Percentiles rank a stretch among this genome's conserved stretches.
Conservation (phyloP, 345 rosid genomes). For the Camelina laxa region DNA sequence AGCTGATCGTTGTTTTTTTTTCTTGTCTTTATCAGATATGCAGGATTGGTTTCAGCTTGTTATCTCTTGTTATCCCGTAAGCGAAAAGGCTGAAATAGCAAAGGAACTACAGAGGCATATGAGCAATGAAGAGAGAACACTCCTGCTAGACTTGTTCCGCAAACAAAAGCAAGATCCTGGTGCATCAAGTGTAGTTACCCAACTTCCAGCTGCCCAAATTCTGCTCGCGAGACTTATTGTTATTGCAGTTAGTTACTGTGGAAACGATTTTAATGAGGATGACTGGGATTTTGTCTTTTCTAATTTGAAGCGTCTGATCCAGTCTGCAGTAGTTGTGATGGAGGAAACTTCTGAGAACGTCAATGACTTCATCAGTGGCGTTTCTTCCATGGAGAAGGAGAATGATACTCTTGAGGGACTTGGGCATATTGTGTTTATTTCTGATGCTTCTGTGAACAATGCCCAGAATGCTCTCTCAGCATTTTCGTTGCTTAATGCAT, state of each 20-base stretch:
- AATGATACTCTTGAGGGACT: conserved; percentile 56
- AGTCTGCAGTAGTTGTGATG: conserved; percentile 87
- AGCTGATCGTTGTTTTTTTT: conserved; percentile 36
- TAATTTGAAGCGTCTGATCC: conserved; percentile 71
- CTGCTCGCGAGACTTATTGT: conserved; percentile 70
- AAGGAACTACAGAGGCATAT: conserved; percentile 61
- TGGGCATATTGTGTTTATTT: conserved; percentile 54
- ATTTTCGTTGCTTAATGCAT: conserved; percentile 57
- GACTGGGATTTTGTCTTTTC: conserved; percentile 87
- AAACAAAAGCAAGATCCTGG: conserved; percentile 67
- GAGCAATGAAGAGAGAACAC: conserved; percentile 61
- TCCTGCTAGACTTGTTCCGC: conserved; percentile 74
- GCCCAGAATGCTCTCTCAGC: conserved; percentile 75
- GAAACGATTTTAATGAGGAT: conserved; percentile 73
- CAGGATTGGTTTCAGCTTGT: conserved; percentile 87
- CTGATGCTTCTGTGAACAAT: conserved; percentile 57
- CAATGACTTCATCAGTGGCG: conserved; percentile 55
- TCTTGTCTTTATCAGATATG: conserved; percentile 57
- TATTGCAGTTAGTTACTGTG: conserved; percentile 81
- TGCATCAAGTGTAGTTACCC: conserved; percentile 48
- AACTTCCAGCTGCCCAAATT: conserved; percentile 58
- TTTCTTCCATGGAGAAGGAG: conserved; percentile 49
- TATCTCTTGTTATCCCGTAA: conserved; percentile 80
- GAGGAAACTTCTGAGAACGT: conserved; percentile 87
- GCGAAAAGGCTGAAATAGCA: conserved; percentile 50